Evolutionary conservation across 768 basidiomycete genomes (phyloP).

Genomic region (Leccinellum luteum): DNA sequence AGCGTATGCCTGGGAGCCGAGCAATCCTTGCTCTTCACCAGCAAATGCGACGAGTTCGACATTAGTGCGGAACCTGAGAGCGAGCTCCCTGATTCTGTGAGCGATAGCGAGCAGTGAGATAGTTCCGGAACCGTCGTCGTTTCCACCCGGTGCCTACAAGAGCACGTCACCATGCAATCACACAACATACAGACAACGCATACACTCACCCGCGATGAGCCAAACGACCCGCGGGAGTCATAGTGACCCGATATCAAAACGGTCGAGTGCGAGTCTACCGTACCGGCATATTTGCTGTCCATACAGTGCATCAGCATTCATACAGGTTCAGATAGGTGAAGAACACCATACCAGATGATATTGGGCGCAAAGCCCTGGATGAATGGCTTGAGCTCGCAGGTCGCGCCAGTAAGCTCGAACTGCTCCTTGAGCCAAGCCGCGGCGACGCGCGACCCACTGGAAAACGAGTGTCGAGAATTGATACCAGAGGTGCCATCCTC

Average conservation of each 20-base stretch:
- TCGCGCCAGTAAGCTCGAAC: conserved; percentile 74
- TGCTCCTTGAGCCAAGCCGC: conserved; percentile 51
- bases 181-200: neutral
- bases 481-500: conserved; percentile 75
- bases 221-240: conserved; percentile 89
- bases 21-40: conserved; percentile 88
- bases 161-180: neutral
- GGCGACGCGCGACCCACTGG: conserved; percentile 47
- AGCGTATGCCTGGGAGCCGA: conserved; percentile 78
- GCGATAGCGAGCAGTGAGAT: conserved; percentile 80
- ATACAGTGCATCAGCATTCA: neutral
- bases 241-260: conserved; percentile 86
- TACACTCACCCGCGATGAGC: conserved; percentile 49
- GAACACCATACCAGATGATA: conserved; percentile 65
- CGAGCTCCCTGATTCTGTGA: conserved; percentile 62
- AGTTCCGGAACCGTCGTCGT: conserved; percentile 65
- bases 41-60: conserved; percentile 84
- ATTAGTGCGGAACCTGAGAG: conserved; percentile 68
- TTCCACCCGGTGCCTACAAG: conserved; percentile 44
- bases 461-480: conserved; percentile 80
- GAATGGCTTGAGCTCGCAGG: conserved; percentile 68
- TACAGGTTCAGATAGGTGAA: neutral
- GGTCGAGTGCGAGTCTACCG: conserved; percentile 46
- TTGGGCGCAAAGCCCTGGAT: conserved; percentile 77
- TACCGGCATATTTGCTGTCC: conserved; percentile 52